These are phyloP conservation scores for Gypsophila paniculata DNA, from an alignment of 179 eudicot species.

Conservation along the genomic window DNA sequence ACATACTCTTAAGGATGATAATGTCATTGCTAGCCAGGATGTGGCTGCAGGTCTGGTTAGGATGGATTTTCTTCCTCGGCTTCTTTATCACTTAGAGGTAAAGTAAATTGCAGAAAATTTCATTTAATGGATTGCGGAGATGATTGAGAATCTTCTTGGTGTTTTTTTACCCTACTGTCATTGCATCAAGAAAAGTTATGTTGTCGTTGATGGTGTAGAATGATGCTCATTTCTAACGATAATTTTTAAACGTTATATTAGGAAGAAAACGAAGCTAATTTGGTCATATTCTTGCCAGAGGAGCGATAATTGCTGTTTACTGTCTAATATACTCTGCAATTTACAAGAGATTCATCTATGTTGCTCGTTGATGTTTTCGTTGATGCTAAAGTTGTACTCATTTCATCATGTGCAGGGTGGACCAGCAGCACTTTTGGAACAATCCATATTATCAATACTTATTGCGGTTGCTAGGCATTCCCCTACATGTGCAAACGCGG, in stretches of 20 bases:
- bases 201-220: background rate
- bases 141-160: no score
- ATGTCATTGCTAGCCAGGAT: constrained; percentile 77
- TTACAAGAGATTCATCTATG: background rate
- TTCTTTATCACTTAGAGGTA: constrained; percentile 81
- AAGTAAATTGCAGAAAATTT: constrained; percentile 10
- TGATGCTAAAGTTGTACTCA: constrained; percentile 3
- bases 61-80: constrained; percentile 76
- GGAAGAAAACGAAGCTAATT: background rate
- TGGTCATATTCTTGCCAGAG: background rate
- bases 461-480: constrained; percentile 87
- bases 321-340: no score
- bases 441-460: constrained; percentile 61
- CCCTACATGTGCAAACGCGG: constrained; percentile 63
- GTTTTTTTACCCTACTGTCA: background rate
- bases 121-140: no score
- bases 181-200: background rate
- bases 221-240: background rate
- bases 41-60: constrained; percentile 86
- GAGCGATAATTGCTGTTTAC: background rate
- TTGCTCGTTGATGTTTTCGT: background rate
- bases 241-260: background rate
- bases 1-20: constrained; percentile 79
- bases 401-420: constrained; percentile 46
- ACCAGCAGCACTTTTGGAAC: constrained; percentile 61